Conservation (phyloP, 768 basidiomycete genomes). For the Trametes sanguinea region DNA sequence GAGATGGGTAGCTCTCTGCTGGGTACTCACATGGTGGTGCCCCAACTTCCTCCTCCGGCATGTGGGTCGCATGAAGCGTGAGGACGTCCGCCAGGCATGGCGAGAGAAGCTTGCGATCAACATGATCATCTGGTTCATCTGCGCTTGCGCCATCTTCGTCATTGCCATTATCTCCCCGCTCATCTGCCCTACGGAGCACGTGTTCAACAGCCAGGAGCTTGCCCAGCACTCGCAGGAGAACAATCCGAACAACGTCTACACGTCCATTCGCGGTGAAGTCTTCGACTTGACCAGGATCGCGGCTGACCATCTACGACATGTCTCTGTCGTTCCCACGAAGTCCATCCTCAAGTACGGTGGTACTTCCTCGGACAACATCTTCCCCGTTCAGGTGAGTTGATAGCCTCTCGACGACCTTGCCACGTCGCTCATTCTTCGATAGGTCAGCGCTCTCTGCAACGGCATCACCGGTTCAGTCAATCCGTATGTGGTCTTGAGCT, state of each 20-base stretch:
- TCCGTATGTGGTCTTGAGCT: conserved; percentile 72
- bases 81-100: conserved; percentile 96
- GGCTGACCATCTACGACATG: conserved; percentile 61
- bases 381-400: conserved; percentile 83
- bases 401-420: background rate
- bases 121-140: conserved; percentile 93
- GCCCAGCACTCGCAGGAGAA: conserved; percentile 63
- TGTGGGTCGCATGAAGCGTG: conserved; percentile 90
- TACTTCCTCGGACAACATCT: conserved; percentile 66
- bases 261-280: conserved; percentile 89
- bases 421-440: conserved; percentile 6
- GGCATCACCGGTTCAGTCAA: conserved; percentile 80
- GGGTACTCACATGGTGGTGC: conserved; percentile 91
- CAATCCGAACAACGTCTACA: conserved; percentile 75
- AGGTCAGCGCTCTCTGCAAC: conserved; percentile 93
- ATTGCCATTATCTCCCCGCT: conserved; percentile 84
- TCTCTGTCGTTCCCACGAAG: conserved; percentile 76
- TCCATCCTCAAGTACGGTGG: conserved; percentile 85
- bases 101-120: conserved; percentile 95
- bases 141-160: conserved; percentile 87
- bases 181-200: conserved; percentile 94
- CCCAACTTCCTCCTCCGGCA: conserved; percentile 69
- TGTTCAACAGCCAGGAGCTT: conserved; percentile 81
- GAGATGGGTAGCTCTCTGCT: conserved; percentile 86
- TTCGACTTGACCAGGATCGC: conserved; percentile 81